Evolutionary conservation across 345 rosid genomes (phyloP).

Genomic region (Kandelia obovata): DNA sequence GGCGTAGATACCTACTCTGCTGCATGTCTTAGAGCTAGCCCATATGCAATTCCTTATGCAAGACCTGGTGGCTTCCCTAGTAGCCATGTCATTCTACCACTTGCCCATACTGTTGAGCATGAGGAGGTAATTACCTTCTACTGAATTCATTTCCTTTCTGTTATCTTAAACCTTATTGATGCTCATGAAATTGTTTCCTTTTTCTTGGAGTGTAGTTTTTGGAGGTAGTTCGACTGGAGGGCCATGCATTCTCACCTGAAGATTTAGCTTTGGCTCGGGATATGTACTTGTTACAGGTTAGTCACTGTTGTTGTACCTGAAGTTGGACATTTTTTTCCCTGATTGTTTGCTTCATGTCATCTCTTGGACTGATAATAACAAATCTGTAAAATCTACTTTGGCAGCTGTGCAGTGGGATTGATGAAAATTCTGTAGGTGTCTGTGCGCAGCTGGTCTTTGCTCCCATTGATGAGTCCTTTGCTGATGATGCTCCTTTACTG

Average conservation of each 20-base stretch:
- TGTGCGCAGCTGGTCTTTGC: slow-evolving; percentile 98
- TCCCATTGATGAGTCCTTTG: slow-evolving; percentile 90
- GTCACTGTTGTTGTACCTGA: slow-evolving; percentile 1
- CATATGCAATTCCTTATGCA: slow-evolving; percentile 80
- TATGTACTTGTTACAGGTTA: slow-evolving; percentile 90
- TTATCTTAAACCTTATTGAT: neutral
- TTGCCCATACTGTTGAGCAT: slow-evolving; percentile 86
- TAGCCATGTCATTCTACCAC: slow-evolving; percentile 85
- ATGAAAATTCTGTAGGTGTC: slow-evolving; percentile 82
- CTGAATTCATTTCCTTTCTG: neutral
- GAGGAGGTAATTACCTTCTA: slow-evolving; percentile 63
- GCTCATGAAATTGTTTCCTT: neutral
- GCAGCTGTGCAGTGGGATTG: slow-evolving; percentile 86
- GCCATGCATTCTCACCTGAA: slow-evolving; percentile 83
- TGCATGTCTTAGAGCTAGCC: slow-evolving; percentile 72
- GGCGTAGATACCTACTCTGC: slow-evolving; percentile 89
- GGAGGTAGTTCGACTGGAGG: slow-evolving; percentile 94
- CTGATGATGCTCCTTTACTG: slow-evolving; percentile 92
- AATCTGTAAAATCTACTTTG: slow-evolving; percentile 2
- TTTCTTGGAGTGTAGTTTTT: slow-evolving; percentile 44
- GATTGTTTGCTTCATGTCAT: neutral
- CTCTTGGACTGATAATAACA: neutral
- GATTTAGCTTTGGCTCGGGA: slow-evolving; percentile 81
- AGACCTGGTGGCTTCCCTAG: slow-evolving; percentile 90
- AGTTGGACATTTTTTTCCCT: neutral